Base-by-base conservation (phyloP, 306 rosid genomes). In the Vicia faba region DNA sequence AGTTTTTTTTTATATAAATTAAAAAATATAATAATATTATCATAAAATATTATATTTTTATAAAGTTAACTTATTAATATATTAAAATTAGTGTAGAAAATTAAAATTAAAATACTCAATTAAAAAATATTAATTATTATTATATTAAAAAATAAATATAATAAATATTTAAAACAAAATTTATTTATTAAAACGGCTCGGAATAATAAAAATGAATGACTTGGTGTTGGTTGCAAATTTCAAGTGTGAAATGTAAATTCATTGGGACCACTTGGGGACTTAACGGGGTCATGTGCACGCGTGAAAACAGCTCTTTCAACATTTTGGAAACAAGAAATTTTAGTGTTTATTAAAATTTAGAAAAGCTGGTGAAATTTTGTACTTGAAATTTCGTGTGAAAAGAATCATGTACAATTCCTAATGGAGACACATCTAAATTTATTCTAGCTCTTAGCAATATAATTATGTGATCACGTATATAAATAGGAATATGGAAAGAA, bases 201-300 rank as follows among this genome's bases (percentile, higher is more conserved):
- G n/a, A n/a, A n/a, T n/a, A n/a, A n/a, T n/a, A 15, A 26, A 61
- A 59, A 40, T 31, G 20, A 66, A 66, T 59, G 75, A 61, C 56
- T 66, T 72, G 40, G 64, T 39, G 40, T 38, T 43, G 61, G 69
- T 58, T 29, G 48, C 43, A 61, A 61, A 44, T 67, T 7, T 49
- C 4, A n/a, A 72, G 56, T 72, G 81, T 65, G 75, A 78, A 66
- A 48, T 28, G 13, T 46, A 26, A 63, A 70, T 48, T 16, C 14
- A 10, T 14, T 46, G 55, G 50, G 62, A 69, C 49, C 57, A 64
- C 9, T 16, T 66, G 69, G 70, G 70, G 60, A 51, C 77, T 70
- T 65, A 33, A 48, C 26, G 63, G 62, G 58, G 64, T 70, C 36
- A n/a, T 7, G 70, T 59, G 74, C 74, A 74, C 53, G 70, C 46